Percentiles rank a stretch among this genome's conserved stretches.
These are phyloP conservation scores for Rhodomyrtus psidioides DNA, from an alignment of 441 rosid genomes.

Conservation along the genomic window DNA sequence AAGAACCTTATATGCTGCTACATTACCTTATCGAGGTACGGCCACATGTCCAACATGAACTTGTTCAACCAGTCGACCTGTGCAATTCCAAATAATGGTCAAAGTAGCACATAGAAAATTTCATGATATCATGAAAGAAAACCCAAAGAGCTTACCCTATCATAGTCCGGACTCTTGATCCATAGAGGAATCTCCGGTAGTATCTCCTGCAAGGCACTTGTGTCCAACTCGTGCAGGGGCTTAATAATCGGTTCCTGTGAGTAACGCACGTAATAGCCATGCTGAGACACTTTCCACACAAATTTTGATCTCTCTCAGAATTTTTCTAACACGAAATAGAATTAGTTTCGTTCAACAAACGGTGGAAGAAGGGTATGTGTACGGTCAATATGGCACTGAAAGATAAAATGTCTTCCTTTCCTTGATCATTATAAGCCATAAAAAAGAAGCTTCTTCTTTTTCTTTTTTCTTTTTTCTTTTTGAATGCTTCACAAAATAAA, in stretches of 20 bases:
- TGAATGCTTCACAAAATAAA: not conserved
- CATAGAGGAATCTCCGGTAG: slow-evolving; percentile 33
- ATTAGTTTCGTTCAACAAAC: not conserved
- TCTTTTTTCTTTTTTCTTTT: not conserved
- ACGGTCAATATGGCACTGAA: not conserved
- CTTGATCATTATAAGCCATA: not conserved
- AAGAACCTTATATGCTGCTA: not conserved
- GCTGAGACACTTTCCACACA: not conserved
- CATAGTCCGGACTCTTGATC: slow-evolving; percentile 37
- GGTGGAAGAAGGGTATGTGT: not conserved
- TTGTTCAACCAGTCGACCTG: slow-evolving; percentile 72
- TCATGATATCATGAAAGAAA: not conserved
- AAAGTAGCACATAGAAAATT: not conserved
- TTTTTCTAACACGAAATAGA: not conserved
- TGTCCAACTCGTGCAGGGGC: slow-evolving; percentile 13
- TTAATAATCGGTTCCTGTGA: slow-evolving; percentile 20
- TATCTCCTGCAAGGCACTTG: slow-evolving; percentile 12
- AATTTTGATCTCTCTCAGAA: not conserved
- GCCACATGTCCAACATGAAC: slow-evolving; percentile 56
- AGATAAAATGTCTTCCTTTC: not conserved
- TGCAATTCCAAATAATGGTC: slow-evolving; percentile 1
- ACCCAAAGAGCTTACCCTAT: slow-evolving; percentile 20
- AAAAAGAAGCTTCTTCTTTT: not conserved
- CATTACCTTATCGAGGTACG: slow-evolving; percentile 54
- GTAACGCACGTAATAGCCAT: not conserved